Evolutionary conservation across 768 basidiomycete genomes (phyloP).

Genomic region (Suillus subluteus): DNA sequence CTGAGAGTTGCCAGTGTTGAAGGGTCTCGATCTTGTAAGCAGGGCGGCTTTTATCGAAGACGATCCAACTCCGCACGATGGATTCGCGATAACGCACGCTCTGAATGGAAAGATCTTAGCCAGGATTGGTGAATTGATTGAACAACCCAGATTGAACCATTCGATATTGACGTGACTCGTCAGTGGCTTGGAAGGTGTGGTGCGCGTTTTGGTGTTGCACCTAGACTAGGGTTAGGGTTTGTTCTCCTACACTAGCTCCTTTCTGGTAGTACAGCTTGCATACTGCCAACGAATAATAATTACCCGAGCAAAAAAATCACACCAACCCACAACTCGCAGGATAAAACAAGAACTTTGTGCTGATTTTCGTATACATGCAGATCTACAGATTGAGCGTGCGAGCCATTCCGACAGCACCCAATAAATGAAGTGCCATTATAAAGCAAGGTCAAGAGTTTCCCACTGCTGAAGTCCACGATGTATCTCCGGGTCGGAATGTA

Average conservation of each 20-base stretch:
- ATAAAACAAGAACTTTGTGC: not conserved
- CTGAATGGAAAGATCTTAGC: slow-evolving; percentile 10
- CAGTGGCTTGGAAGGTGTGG: not conserved
- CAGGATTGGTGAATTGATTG: slow-evolving; percentile 13
- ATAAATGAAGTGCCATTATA: not conserved
- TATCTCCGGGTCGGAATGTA: slow-evolving; percentile 7
- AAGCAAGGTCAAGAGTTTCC: slow-evolving; percentile 48
- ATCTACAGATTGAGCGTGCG: not conserved
- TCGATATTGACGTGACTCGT: not conserved
- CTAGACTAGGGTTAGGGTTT: slow-evolving; percentile 5
- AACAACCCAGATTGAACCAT: slow-evolving; percentile 4
- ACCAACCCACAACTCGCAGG: not conserved
- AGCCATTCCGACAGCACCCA: not conserved
- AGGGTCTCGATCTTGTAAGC: slow-evolving; percentile 2
- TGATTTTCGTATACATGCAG: not conserved
- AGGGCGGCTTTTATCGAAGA: not conserved
- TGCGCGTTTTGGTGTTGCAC: slow-evolving; percentile 1
- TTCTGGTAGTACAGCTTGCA: not conserved
- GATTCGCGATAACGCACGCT: slow-evolving; percentile 3
- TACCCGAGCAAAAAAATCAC: not conserved
- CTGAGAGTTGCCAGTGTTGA: not conserved
- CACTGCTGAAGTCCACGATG: slow-evolving; percentile 64
- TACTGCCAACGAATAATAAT: not conserved
- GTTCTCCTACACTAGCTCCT: too few relatives aligned
- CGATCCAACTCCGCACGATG: not conserved